Evolutionary conservation across 1,284 basidiomycete species (phyloP).

Genomic region (Pyrrhoderma lamaoense): DNA sequence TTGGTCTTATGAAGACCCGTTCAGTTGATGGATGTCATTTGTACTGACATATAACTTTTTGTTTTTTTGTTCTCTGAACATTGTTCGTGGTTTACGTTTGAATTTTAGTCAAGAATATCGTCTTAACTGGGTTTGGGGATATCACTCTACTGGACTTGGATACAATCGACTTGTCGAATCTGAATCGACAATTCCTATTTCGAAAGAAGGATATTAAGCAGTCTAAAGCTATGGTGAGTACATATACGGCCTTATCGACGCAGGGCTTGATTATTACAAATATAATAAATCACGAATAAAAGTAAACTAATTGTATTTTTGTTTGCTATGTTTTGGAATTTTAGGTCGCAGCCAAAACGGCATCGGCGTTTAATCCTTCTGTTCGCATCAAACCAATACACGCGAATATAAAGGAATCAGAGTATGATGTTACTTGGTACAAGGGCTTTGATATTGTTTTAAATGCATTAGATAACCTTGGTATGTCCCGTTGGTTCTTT

Average conservation of each 20-base stretch:
- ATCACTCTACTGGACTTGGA: conserved; percentile 95
- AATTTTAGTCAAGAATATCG: conserved; percentile 85
- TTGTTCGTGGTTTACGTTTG: not conserved
- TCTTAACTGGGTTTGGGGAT: conserved; percentile 85
- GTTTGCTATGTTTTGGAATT: too few relatives aligned
- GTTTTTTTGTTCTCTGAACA: not conserved
- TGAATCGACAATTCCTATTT: conserved; percentile 98
- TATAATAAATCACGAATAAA: not conserved
- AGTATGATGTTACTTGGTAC: conserved; percentile 91
- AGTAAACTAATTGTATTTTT: not conserved
- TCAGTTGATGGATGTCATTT: not conserved
- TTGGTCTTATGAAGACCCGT: too few relatives aligned
- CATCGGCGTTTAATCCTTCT: conserved; percentile 86
- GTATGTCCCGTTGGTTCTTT: conserved; percentile 37
- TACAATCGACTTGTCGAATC: conserved; percentile 97
- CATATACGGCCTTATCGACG: not conserved
- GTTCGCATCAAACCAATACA: conserved; percentile 87
- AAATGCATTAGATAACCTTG: conserved; percentile 94
- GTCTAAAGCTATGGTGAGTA: conserved; percentile 78
- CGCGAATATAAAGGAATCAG: conserved; percentile 91
- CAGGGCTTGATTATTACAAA: not conserved
- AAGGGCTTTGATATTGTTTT: conserved; percentile 86
- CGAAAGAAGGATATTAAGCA: conserved; percentile 97
- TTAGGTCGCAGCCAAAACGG: conserved; percentile 87
- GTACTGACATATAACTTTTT: not conserved